Percentiles rank a stretch among this genome's conserved stretches.
These are phyloP conservation scores for Syncephalis fuscata DNA, from an alignment of 371 early-diverging fungal genomes.

Conservation along the genomic window DNA sequence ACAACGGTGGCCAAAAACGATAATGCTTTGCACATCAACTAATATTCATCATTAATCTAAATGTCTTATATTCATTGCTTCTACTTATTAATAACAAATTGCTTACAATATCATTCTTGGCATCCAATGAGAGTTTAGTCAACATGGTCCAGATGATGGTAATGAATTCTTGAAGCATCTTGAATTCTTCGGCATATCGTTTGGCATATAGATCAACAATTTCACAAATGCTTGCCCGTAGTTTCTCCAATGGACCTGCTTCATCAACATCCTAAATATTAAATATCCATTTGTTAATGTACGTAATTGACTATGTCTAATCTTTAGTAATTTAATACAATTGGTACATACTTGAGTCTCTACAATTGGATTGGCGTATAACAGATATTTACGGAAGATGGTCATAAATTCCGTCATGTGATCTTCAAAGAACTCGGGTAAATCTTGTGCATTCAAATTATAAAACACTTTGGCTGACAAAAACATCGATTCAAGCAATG, in stretches of 20 bases:
- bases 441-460: constrained; percentile 83
- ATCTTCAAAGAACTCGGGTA: constrained; percentile 93
- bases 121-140: constrained; percentile 42
- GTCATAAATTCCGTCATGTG: constrained; percentile 58
- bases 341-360: constrained; percentile 30
- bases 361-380: constrained; percentile 56
- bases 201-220: constrained; percentile 74
- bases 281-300: not conserved
- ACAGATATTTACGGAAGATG: constrained; percentile 69
- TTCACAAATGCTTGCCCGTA: constrained; percentile 80
- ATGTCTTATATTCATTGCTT: not conserved
- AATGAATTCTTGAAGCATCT: constrained; percentile 57
- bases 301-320: not conserved
- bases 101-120: constrained; percentile 64
- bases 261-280: constrained; percentile 65
- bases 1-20: constrained; percentile 78
- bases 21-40: constrained; percentile 80
- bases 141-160: constrained; percentile 71
- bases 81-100: not conserved
- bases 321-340: not conserved
- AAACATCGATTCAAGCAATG: constrained; percentile 55
- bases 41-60: too few relatives aligned
- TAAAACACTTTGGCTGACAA: constrained; percentile 78
- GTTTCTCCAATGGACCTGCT: constrained; percentile 66
- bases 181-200: constrained; percentile 81